Evolutionary conservation across 345 rosid species (phyloP), one percentile per base, ranked within the genome.

Genomic region (Adansonia digitata): DNA sequence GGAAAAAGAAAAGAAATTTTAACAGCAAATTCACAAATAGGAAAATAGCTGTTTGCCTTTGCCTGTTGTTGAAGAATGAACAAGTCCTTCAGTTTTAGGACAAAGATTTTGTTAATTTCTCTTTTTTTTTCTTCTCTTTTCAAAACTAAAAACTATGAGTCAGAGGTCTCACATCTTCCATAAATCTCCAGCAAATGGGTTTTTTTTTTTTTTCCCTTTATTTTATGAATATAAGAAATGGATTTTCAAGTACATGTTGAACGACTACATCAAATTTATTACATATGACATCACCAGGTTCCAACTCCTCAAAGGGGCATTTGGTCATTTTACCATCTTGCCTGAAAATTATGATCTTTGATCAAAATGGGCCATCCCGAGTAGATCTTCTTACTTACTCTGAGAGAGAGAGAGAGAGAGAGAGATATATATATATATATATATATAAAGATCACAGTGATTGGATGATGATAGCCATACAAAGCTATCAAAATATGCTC

Each of bases 31-130:
- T 52, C 75, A 70, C 68, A 74, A 64, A 5, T 75, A 72, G 78
- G 72, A 45, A 26, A 14, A 14, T 80, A 80, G 83, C 78, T 72
- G 77, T 56, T 74, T 49, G 74, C 80, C 45, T 27, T 49, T 76
- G 57, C 77, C 80, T 74, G 51, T 74, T 76, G 75, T 78, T 66
- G 72, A 48, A 48, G 26, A 69, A 17, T 69, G 57, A 48, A 18
- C 57, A 48, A 68, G 39, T 15, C 42, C 34, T 18, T 27, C 5
- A 5, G 40, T 48, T 46, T 48, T 69, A 11, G 57, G 57, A 69
- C 72, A 69, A 48, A 48, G 72, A 69, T 68, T 45, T 46, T 68
- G 57, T 27, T 42, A 55, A 35, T 37, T 49, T n/a, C n/a, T n/a
- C 3, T 62, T 5, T 29, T 62, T 62, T 49, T 55, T 11, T 24